Evolutionary conservation across 345 rosid species (phyloP), one percentile per base, ranked within the genome.

Genomic region (Melaleuca quinquenervia): DNA sequence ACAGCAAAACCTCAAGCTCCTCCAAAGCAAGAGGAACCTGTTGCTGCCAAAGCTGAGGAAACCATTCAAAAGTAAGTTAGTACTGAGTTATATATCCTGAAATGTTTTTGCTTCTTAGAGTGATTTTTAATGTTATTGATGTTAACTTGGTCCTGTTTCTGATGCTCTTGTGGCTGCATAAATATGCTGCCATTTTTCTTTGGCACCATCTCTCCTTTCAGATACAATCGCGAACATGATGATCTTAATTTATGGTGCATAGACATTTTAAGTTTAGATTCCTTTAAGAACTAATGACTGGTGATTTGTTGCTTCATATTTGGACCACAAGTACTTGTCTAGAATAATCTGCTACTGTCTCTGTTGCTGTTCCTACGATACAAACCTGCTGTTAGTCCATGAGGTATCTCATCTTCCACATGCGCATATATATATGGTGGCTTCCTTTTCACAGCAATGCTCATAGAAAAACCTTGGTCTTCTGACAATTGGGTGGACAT

Each of bases 61-160:
- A 75, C 92, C 84, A 89, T 88, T 90, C 86, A 90, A 87, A 93
- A 92, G 98, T 95, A 91, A 92, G 93, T 88, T 24, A 12, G 50
- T 24, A 86, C 48, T 18, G 48, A 70, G 48, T 70, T 70, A 70
- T 70, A 3, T 36, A 70, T 70, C 9, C 26, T 9, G 48, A 18
- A 70, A 70, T 70, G 26, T 21, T 26, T 8, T 18, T 36, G 80
- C 5, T 70, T 70, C 80, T 70, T 41, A 70, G 48, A 70, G 80
- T 21, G 10, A 21, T 36, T 70, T 70, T 48, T 36, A 48, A 70
- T 70, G 5, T 18, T 70, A 48, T 36, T 36, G 45, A 36, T 70
- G 80, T 48, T 70, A 36, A 36, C 80, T 70, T 9, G 48, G 48
- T 70, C 48, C 80, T 36, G 80, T 70, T 70, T 70, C 80, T 36